Base-by-base conservation (phyloP, 208 protist genomes). In the Leishmania major region DNA sequence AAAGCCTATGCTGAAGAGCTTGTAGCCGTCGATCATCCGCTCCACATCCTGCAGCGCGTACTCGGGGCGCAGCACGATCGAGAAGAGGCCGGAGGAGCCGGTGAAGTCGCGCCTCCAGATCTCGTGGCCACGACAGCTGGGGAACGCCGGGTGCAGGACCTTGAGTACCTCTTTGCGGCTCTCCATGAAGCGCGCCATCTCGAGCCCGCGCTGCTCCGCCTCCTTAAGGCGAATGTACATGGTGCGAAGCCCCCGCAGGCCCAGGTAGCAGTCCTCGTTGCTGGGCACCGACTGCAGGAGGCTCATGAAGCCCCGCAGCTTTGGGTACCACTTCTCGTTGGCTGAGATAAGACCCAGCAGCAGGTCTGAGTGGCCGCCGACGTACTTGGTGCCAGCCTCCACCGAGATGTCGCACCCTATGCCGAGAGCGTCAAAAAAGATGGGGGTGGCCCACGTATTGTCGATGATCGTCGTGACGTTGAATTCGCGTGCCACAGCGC, bases 381-480 rank as follows among this genome's bases (percentile, higher is more conserved):
- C 75, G 85, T 88, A 83, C 79, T 85, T 88, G 74, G 81, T 88
- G 71, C 81, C 81, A 3, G 85, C 85, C 78, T 86, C 85, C 22
- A 88, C 79, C 28, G 85, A 88, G 66, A 88, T 88, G 64, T 88
- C 81, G 79, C 81, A 85, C 59, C 85, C 85, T 64, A 80, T 86
- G 37, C 78, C 75, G 62, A 77, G 85, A 0, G 81, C 85, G 64
- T 85, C 81, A 51, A 88, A 88, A 77, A 89, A 84, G 69, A 87
- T 13, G n/a, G 86, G 82, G 1, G 82, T 84, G 5, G 86, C 86
- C 79, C 86, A 87, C 3, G 82, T 87, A 60, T 84, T 87, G 80
- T 89, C 86, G 59, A 86, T 86, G 55, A 84, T 72, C 51, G 78
- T 82, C 43, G 79, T 55, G 15, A 84, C 40, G 69, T 81, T 70